phyloP scores from a whole-genome alignment of 2,329 filamentous ascomycete genomes.

The Ceratocystis eucalypticola region DNA sequence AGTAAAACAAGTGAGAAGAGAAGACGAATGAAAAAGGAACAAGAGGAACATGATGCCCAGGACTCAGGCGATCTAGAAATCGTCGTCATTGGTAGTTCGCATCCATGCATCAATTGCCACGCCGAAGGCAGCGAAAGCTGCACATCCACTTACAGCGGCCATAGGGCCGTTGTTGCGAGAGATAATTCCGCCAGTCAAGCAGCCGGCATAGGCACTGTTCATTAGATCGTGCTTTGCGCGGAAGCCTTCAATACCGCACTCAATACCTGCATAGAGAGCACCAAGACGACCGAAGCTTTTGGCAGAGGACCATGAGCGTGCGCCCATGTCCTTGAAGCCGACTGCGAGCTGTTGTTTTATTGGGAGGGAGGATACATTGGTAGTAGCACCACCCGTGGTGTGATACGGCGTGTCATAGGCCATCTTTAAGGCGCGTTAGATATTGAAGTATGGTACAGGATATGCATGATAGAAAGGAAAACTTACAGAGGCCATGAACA shows the following conservation, averaged over 20 bases:
- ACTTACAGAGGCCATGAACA: conserved; percentile 94
- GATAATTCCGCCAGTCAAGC: conserved; percentile 78
- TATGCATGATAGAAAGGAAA: background rate
- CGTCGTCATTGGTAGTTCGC: conserved; percentile 56
- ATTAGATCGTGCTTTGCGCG: conserved; percentile 85
- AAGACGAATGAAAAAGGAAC: conserved; percentile 11
- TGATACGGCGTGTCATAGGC: conserved; percentile 89
- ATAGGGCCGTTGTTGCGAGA: conserved; percentile 80
- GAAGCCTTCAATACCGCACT: conserved; percentile 88
- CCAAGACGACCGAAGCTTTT: conserved; percentile 95
- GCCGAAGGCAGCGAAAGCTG: conserved; percentile 85
- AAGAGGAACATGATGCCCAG: background rate
- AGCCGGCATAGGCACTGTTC: conserved; percentile 80
- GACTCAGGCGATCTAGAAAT: conserved; percentile 10
- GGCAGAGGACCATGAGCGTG: conserved; percentile 65
- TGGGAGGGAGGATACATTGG: conserved; percentile 50
- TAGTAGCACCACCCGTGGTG: conserved; percentile 30
- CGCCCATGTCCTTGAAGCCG: conserved; percentile 92
- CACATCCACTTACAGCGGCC: conserved; percentile 75
- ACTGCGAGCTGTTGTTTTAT: conserved; percentile 67
- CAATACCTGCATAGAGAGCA: conserved; percentile 78
- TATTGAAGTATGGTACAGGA: background rate
- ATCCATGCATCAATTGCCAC: conserved; percentile 87
- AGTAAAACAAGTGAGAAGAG: conserved; percentile 3
- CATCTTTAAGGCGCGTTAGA: conserved; percentile 48